Base-by-base conservation (phyloP, 192 early-diverging fungal genomes). In the Coemansia sp. region DNA sequence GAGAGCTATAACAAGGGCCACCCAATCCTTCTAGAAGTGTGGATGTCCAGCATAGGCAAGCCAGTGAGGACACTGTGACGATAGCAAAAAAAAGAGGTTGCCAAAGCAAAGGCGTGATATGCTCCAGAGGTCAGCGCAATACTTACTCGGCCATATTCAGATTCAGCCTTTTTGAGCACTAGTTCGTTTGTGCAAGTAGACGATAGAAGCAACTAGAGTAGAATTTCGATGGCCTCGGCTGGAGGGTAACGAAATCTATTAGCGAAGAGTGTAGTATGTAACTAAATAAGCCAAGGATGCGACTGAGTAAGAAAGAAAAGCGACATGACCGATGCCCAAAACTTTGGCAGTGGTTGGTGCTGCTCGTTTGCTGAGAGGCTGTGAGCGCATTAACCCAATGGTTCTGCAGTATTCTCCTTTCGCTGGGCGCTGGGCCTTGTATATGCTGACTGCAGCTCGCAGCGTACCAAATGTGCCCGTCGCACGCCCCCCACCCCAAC, bases 101-200 rank as follows among this genome's bases (percentile, higher is more conserved):
- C 12, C 2, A 41, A 21, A 60, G 5, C 26, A 38, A 38, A 12
- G 10, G 34, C 10, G 34, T 9, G 6, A 38, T 38, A 38, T 38
- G 6, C 34, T 38, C 34, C 34, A 38, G 10, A 27, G 58, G 19
- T 9, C 21, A 7, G n/a, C 0, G 7, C 14, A 49, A 58, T 74
- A 81, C 78, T 81, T 81, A 81, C 78, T 81, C 78, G 41, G 78
- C 63, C 72, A 74, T 81, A 56, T 64, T 73, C 28, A 34, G 47
- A 53, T 48, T 63, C 23, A 53, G 27, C 55, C 52, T 26, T 60
- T 21, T 65, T 72, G 34, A 38, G 34, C 34, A 38, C 34, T 38
- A 50, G 26, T 30, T 73, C 59, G 55, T 65, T 73, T 67, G 50
- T 26, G 51, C 56, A 58, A 38, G 64, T 38, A 31, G 48, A 24